Evolutionary conservation across 768 basidiomycete species (phyloP).

Genomic region (Pisolithus marmoratus): DNA sequence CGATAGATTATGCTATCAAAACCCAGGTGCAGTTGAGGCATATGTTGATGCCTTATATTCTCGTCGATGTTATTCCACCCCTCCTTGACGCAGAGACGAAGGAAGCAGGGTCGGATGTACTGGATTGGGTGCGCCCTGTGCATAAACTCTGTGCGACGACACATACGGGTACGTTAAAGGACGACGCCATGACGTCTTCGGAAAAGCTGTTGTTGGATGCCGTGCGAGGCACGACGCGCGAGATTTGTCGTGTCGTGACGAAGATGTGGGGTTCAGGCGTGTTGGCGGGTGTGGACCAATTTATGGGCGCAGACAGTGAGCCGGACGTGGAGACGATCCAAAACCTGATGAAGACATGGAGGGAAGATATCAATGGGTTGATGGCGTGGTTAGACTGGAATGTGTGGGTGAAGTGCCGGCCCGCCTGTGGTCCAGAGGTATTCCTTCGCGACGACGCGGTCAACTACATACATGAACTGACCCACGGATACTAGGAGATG

Average conservation of each 20-base stretch:
- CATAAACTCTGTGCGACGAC: too few relatives aligned
- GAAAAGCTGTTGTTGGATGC: too few relatives aligned
- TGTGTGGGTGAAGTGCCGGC: conserved; percentile 17
- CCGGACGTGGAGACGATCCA: background rate
- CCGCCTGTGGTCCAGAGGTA: conserved; percentile 11
- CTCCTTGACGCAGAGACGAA: too few relatives aligned
- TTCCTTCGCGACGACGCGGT: too few relatives aligned
- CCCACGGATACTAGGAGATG: too few relatives aligned
- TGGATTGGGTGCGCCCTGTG: too few relatives aligned
- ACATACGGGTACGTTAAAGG: too few relatives aligned
- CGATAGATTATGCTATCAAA: conserved; percentile 3
- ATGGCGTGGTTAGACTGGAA: conserved; percentile 21
- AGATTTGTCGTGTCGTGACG: conserved; percentile 15
- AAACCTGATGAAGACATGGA: conserved; percentile 8
- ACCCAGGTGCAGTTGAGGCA: conserved; percentile 16
- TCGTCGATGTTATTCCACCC: background rate
- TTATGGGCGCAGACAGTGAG: background rate
- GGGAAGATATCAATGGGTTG: conserved; percentile 1
- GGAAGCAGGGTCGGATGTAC: too few relatives aligned
- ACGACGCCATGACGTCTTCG: too few relatives aligned
- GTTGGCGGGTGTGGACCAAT: background rate
- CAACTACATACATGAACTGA: too few relatives aligned
- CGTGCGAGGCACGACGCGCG: conserved; percentile 5
- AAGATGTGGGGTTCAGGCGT: conserved; percentile 17
- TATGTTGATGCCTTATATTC: conserved; percentile 11